A percentile compares a stretch with the other conserved stretches of the same genome.
Conservation (phyloP, 208 protist genomes). For the Porcisia deanei region DNA sequence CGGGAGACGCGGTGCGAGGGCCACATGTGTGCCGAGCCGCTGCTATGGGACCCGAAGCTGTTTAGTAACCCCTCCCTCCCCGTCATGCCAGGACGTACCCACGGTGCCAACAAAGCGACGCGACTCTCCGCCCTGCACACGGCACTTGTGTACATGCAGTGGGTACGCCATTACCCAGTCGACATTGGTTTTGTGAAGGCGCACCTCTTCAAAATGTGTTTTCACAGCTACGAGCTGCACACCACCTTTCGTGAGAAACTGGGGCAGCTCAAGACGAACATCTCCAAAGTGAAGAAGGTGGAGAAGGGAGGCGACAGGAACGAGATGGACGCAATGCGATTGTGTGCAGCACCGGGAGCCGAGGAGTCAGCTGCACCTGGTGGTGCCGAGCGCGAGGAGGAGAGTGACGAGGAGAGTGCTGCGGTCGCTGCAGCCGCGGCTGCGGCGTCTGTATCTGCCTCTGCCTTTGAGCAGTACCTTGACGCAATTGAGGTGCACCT, state of each 20-base stretch:
- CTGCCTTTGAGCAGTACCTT: conserved; percentile 26
- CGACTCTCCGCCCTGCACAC: conserved; percentile 55
- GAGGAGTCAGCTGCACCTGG: background rate
- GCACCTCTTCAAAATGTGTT: conserved; percentile 90
- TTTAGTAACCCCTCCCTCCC: conserved; percentile 51
- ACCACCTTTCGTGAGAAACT: conserved; percentile 44
- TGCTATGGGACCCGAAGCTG: conserved; percentile 85
- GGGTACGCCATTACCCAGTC: conserved; percentile 50
- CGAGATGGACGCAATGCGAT: background rate
- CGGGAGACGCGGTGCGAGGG: conserved; percentile 61
- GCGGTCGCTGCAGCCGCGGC: background rate
- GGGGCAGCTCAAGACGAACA: conserved; percentile 32
- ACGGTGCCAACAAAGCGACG: conserved; percentile 37
- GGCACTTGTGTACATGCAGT: conserved; percentile 61
- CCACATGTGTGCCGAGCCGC: conserved; percentile 88
- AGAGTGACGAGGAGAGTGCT: background rate
- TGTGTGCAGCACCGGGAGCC: background rate
- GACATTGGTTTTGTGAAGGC: conserved; percentile 81
- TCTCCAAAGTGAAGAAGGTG: conserved; percentile 2
- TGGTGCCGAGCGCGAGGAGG: background rate
- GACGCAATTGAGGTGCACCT: conserved; percentile 45
- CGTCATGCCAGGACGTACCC: conserved; percentile 34
- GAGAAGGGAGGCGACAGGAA: background rate
- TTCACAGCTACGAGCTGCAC: conserved; percentile 82
- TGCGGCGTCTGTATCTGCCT: background rate